Percentiles rank a stretch among this genome's conserved stretches.
Evolutionary conservation across 805 yeast genomes (phyloP).

Genomic region (Tetrapisispora arboricola): DNA sequence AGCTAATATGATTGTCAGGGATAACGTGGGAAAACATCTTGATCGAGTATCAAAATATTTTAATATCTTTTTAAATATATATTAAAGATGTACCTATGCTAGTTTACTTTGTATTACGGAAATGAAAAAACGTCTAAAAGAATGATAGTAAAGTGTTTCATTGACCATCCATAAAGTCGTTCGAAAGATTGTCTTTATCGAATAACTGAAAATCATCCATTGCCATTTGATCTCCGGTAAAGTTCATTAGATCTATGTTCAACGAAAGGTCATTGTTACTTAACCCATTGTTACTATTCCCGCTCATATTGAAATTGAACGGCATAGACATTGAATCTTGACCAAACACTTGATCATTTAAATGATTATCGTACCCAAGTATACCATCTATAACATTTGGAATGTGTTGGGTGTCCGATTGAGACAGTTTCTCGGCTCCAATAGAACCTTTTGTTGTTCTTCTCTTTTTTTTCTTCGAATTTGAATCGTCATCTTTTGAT

Average conservation of each 20-base stretch:
- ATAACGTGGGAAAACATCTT: background rate
- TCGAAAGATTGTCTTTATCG: conserved; percentile 4
- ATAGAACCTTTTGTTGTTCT: background rate
- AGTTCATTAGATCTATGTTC: conserved; percentile 1
- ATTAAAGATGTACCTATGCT: no score
- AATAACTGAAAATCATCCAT: conserved; percentile 5
- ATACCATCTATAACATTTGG: background rate
- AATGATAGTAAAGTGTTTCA: background rate
- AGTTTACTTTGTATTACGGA: no score
- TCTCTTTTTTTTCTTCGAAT: conserved; percentile 1
- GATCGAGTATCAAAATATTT: no score
- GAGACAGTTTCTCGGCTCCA: background rate
- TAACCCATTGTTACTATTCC: background rate
- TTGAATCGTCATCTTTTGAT: background rate
- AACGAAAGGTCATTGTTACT: background rate
- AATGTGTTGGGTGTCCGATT: background rate
- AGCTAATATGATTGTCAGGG: no score
- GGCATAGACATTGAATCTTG: background rate
- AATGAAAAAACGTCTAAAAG: no score
- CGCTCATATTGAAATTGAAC: background rate
- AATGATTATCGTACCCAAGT: background rate
- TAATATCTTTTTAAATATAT: no score
- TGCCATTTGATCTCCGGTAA: background rate
- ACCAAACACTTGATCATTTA: background rate
- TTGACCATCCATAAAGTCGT: conserved; percentile 4